These are phyloP conservation scores for Dalbergia oliveri DNA, from an alignment of 306 rosid species.

Conservation along the genomic window DNA sequence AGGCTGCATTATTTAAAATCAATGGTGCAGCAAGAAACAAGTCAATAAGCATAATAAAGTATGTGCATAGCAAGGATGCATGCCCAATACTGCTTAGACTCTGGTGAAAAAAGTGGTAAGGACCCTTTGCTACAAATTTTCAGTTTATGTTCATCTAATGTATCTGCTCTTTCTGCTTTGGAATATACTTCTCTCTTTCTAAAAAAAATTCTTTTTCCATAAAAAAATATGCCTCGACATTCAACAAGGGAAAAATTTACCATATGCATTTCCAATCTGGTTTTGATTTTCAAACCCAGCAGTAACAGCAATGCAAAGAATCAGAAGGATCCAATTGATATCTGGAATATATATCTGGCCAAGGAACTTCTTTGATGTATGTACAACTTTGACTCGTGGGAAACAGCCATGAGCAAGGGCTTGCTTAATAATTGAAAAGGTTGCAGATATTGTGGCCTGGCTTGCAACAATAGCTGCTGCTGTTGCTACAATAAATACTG, in stretches of 20 bases:
- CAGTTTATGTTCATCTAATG: background rate
- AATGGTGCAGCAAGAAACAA: slow-evolving; percentile 20
- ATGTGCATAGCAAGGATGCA: background rate
- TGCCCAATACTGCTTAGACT: slow-evolving; percentile 18
- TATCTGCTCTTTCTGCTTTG: background rate
- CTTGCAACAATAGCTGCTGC: slow-evolving; percentile 95
- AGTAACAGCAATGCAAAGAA: slow-evolving; percentile 92
- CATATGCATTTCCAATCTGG: slow-evolving; percentile 98
- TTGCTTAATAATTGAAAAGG: slow-evolving; percentile 91
- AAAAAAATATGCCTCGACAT: slow-evolving; percentile 1
- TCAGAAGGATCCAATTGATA: slow-evolving; percentile 92
- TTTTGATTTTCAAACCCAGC: slow-evolving; percentile 88
- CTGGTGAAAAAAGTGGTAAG: background rate
- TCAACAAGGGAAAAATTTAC: slow-evolving; percentile 51
- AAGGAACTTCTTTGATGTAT: slow-evolving; percentile 81
- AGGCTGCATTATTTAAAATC: background rate
- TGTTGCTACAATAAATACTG: slow-evolving; percentile 88
- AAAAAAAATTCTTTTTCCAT: background rate
- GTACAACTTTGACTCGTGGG: slow-evolving; percentile 93
- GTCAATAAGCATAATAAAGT: background rate
- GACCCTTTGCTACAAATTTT: background rate
- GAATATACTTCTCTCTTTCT: slow-evolving; percentile 9
- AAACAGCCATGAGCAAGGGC: slow-evolving; percentile 96
- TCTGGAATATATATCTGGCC: slow-evolving; percentile 93
- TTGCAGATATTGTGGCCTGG: slow-evolving; percentile 92